These are phyloP conservation scores for Acanthochlamys bracteata DNA, from an alignment of 106 monocot genomes.

Conservation along the genomic window DNA sequence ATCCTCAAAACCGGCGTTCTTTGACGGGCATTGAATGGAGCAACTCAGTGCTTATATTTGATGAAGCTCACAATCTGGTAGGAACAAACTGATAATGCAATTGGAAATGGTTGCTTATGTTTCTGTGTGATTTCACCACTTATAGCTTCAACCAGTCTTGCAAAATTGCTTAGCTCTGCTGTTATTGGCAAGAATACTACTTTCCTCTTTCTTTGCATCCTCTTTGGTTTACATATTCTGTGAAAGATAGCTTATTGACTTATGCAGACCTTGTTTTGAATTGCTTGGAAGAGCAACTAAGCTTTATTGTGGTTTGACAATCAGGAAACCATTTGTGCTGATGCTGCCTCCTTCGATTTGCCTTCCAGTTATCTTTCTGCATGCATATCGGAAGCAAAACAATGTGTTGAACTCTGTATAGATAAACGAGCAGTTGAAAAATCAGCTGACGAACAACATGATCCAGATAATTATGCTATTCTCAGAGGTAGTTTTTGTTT, in stretches of 20 bases:
- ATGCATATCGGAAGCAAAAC: conserved; percentile 87
- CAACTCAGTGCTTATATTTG: conserved; percentile 91
- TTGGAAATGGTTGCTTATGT: not conserved
- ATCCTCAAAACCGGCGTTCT: conserved; percentile 77
- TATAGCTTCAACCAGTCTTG: no score
- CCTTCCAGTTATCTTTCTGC: conserved; percentile 50
- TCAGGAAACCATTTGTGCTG: conserved; percentile 93
- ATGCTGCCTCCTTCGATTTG: conserved; percentile 97
- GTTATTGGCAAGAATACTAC: no score
- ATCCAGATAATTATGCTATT: conserved; percentile 97
- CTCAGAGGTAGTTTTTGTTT: conserved; percentile 46
- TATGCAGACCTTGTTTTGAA: no score
- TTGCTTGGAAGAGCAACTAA: not conserved
- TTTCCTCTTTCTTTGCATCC: no score
- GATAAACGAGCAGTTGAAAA: conserved; percentile 53
- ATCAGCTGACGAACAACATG: conserved; percentile 67
- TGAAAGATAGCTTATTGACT: no score
- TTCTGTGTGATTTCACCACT: conserved; percentile 1
- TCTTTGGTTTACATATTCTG: no score
- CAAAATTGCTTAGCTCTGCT: no score
- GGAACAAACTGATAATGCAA: no score
- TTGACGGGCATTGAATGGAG: conserved; percentile 71
- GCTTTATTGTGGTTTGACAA: conserved; percentile 12
- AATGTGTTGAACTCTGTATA: conserved; percentile 58
- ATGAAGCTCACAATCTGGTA: conserved; percentile 99